phyloP scores from a whole-genome alignment of 768 basidiomycete species.

The Nevesoporus exiguus region DNA sequence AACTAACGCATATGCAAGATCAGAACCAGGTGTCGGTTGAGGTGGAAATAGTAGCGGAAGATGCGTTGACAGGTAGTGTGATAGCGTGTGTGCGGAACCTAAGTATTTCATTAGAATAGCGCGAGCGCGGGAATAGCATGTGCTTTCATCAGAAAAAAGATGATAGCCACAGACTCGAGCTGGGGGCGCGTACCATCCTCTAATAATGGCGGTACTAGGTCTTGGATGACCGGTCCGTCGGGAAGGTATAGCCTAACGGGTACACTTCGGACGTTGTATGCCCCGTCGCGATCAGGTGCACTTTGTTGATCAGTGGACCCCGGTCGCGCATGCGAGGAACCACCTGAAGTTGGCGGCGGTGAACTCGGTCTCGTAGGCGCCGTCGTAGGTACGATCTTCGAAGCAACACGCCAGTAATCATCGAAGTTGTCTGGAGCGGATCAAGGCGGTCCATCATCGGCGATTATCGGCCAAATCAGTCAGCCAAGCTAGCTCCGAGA shows the following conservation, averaged over 20 bases:
- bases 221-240: conserved; percentile 88
- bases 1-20: conserved; percentile 73
- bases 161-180: neutral
- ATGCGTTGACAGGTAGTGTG: conserved; percentile 62
- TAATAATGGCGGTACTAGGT: conserved; percentile 74
- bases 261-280: conserved; percentile 82
- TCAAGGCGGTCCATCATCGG: conserved; percentile 12
- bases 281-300: conserved; percentile 68
- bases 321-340: conserved; percentile 62
- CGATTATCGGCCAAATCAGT: conserved; percentile 17
- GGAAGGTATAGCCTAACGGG: conserved; percentile 88
- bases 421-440: conserved; percentile 82
- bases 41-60: conserved; percentile 78
- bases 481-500: conserved; percentile 21
- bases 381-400: conserved; percentile 87
- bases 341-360: conserved; percentile 47
- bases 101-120: conserved; percentile 6
- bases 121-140: neutral
- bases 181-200: conserved; percentile 61
- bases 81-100: conserved; percentile 75
- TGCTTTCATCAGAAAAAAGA: conserved; percentile 1
- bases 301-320: conserved; percentile 58
- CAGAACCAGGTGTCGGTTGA: conserved; percentile 38
- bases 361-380: conserved; percentile 58
- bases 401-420: conserved; percentile 89